phyloP scores from a whole-genome alignment of 257 asterid genomes.

The Echium plantagineum region DNA sequence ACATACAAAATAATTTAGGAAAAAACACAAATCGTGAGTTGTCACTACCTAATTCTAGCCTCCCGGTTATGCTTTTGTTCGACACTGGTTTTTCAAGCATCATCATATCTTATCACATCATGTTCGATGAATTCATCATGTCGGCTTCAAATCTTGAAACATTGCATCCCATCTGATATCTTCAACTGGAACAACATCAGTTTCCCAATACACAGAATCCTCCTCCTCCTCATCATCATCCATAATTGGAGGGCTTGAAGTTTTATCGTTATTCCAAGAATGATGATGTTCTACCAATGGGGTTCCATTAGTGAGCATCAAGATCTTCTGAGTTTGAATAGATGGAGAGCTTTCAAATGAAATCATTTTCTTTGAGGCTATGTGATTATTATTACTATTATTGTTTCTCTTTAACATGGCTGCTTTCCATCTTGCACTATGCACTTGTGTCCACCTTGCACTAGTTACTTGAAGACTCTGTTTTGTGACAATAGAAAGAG shows the following conservation, averaged over 20 bases:
- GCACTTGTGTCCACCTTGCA: constrained; percentile 25
- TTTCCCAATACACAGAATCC: constrained; percentile 33
- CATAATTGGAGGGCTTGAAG: constrained; percentile 25
- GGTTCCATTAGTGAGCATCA: constrained; percentile 6
- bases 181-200: constrained; percentile 9
- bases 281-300: constrained; percentile 15
- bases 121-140: too few species aligned
- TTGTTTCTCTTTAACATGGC: constrained; percentile 36
- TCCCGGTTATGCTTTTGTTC: too few species aligned
- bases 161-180: constrained; percentile 47
- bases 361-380: constrained; percentile 23
- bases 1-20: not conserved
- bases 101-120: too few species aligned
- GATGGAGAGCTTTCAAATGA: constrained; percentile 27
- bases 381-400: constrained; percentile 7
- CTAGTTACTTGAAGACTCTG: constrained; percentile 16
- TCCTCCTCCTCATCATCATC: constrained; percentile 8
- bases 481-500: constrained; percentile 39
- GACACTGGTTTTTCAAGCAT: too few species aligned
- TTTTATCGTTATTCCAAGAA: constrained; percentile 27
- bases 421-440: constrained; percentile 34
- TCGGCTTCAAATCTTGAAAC: constrained; percentile 73
- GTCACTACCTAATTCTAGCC: not conserved
- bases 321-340: not conserved
- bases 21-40: not conserved